These are phyloP conservation scores for Paratrypanosoma confusum DNA, from an alignment of 208 protist genomes.

Conservation along the genomic window DNA sequence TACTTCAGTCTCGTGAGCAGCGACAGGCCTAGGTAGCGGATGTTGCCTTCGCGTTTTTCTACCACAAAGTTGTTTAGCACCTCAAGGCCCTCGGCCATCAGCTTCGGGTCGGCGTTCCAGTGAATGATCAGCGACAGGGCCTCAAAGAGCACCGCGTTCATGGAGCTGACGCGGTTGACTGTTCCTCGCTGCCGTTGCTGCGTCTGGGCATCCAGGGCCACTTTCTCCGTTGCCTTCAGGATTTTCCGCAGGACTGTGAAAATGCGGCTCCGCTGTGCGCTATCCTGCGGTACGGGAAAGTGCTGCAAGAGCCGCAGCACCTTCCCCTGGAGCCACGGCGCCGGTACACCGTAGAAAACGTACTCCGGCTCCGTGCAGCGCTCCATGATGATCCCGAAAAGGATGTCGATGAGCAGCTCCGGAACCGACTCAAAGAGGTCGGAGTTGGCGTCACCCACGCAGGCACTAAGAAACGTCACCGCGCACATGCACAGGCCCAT, in stretches of 20 bases:
- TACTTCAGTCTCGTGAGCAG: slow-evolving; percentile 56
- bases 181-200: slow-evolving; percentile 77
- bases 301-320: slow-evolving; percentile 94
- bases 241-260: slow-evolving; percentile 70
- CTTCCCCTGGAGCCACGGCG: slow-evolving; percentile 98
- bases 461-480: slow-evolving; percentile 85
- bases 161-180: slow-evolving; percentile 94
- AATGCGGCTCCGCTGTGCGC: slow-evolving; percentile 27
- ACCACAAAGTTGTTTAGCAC: slow-evolving; percentile 84
- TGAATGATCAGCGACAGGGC: slow-evolving; percentile 90
- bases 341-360: slow-evolving; percentile 96
- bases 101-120: slow-evolving; percentile 72
- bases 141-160: slow-evolving; percentile 96
- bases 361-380: slow-evolving; percentile 89
- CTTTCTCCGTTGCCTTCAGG: slow-evolving; percentile 76
- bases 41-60: slow-evolving; percentile 84
- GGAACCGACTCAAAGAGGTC: slow-evolving; percentile 44
- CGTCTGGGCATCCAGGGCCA: slow-evolving; percentile 70
- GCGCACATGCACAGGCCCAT: slow-evolving; percentile 90
- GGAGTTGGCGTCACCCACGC: slow-evolving; percentile 64
- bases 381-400: slow-evolving; percentile 75
- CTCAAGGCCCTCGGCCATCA: slow-evolving; percentile 65
- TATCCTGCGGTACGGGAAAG: slow-evolving; percentile 83
- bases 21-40: slow-evolving; percentile 83
- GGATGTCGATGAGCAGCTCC: slow-evolving; percentile 69